phyloP scores from a whole-genome alignment of 495 filamentous ascomycete genomes.

The Schizothecium vesticola region DNA sequence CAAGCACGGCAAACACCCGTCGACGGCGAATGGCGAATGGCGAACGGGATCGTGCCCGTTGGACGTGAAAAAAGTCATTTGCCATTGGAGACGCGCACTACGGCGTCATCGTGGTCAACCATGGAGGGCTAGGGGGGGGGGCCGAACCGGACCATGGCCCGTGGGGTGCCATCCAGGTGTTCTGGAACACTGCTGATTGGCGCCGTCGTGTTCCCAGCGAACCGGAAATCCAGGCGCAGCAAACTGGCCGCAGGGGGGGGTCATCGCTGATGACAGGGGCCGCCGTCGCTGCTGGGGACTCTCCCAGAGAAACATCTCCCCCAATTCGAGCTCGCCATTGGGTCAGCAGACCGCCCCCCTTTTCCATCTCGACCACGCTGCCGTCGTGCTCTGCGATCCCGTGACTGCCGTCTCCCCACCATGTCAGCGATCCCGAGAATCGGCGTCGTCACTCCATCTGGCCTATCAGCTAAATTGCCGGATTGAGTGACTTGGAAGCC shows the following conservation, averaged over 20 bases:
- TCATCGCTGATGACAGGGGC: not conserved
- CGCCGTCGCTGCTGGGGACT: not conserved
- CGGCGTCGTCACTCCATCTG: not conserved
- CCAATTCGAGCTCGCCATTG: constrained; percentile 8
- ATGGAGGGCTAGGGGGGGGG: not conserved
- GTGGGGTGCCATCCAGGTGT: constrained; percentile 8
- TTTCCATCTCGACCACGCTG: not conserved
- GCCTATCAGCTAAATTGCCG: not conserved
- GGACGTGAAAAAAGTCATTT: constrained; percentile 3
- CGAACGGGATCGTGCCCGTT: not conserved
- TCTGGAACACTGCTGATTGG: constrained; percentile 13
- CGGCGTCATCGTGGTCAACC: not conserved
- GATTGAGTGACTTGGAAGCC: not conserved
- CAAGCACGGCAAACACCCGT: not conserved
- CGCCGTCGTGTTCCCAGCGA: constrained; percentile 1
- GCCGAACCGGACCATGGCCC: not conserved
- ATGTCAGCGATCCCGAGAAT: not conserved
- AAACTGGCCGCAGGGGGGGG: constrained; percentile 1
- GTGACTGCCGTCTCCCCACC: not conserved
- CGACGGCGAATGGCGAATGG: not conserved
- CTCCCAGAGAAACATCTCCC: not conserved
- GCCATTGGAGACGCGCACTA: constrained; percentile 3
- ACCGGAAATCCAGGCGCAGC: constrained; percentile 11
- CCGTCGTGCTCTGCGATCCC: not conserved
- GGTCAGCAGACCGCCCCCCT: constrained; percentile 7